Base-by-base conservation (phyloP, 2,329 filamentous ascomycete genomes). In the Pseudocercospora macadamiae region DNA sequence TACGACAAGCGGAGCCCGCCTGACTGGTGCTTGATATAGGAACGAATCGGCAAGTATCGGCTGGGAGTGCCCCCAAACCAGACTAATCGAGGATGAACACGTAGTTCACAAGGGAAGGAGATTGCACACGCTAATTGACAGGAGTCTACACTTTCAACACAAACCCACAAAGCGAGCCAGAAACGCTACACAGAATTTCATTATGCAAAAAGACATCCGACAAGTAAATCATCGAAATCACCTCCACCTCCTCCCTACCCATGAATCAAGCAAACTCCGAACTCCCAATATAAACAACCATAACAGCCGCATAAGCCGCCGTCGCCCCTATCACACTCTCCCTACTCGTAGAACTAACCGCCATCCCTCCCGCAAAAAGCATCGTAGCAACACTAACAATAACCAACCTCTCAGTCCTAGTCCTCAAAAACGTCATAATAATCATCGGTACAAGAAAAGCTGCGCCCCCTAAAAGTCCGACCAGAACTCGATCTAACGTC, bases 231-330 rank as follows among this genome's bases (percentile, higher is more conserved):
- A n/a, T n/a, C n/a, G n/a, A n/a, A n/a, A n/a, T n/a, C 28, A 32
- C 6, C 6, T 32, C 28, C 28, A 32, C 12, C 28, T 32, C 28
- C 28, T 32, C 6, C 28, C n/a, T n/a, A n/a, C n/a, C n/a, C n/a
- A n/a, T n/a, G n/a, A n/a, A n/a, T 45, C 42, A 26, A 25, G 9
- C 19, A 34, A 51, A 51, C 48, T 51, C 48, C 21, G 18, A 23
- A 39, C 42, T 57, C 7, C 59, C 59, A 47, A 58, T 58, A 52
- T 57, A 57, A 47, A 61, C 59, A 7, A 61, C 59, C 55, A 61
- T 55, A 12, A 61, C 51, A 9, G 59, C 59, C 14, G 59, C 59
- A 57, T 61, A 61, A 3, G 54, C 59, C 23, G 59, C 54, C 30
- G 59, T 61, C 34, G 54, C 49, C 14, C 32, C 54, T 4, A 61